Evolutionary conservation across 345 rosid species (phyloP), one percentile per base, ranked within the genome.

Genomic region (Rhodamnia rubescens): DNA sequence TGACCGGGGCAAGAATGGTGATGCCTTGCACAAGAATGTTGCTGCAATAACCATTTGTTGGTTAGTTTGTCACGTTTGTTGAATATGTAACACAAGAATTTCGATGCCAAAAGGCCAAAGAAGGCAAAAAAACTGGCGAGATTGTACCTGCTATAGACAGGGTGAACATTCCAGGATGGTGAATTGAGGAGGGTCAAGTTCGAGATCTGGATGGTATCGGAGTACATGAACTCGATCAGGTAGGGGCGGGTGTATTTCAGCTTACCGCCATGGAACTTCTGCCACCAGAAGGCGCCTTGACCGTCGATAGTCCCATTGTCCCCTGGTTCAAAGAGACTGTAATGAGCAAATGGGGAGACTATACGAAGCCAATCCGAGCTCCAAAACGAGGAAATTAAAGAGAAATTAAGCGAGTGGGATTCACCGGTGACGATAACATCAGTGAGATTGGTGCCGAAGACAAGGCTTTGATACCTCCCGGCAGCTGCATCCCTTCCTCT

Each of bases 241-340:
- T 96, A 95, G 87, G 99, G 99, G 3, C 99, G 88, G 78, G 99
- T 96, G 91, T 93, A 94, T 85, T 96, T 94, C 8, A 96, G 92
- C 87, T 94, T 95, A 55, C 94, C 92, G 86, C 88, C 89, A 84
- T 95, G 98, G 89, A 94, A 96, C 20, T 90, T 85, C 86, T 94
- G 96, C 99, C 99, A 96, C 99, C 99, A 96, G 87, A 91, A 88
- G 27, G 95, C 94, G 27, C 99, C 99, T 86, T 96, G 99, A 20
- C 99, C 98, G 53, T 95, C 96, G 50, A 96, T 91, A 4, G 99
- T 96, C 21, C 97, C 99, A 84, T 95, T 96, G 47, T 91, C 87
- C 84, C 99, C 99, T 94, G 87, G 61, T 20, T 3, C 20, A 57
- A 59, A 51, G 22, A 54, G 26, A 10, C 26, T 0, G 22, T 16